Evolutionary conservation across 2,329 filamentous ascomycete genomes (phyloP).

Genomic region (Orbilia ellipsospora): DNA sequence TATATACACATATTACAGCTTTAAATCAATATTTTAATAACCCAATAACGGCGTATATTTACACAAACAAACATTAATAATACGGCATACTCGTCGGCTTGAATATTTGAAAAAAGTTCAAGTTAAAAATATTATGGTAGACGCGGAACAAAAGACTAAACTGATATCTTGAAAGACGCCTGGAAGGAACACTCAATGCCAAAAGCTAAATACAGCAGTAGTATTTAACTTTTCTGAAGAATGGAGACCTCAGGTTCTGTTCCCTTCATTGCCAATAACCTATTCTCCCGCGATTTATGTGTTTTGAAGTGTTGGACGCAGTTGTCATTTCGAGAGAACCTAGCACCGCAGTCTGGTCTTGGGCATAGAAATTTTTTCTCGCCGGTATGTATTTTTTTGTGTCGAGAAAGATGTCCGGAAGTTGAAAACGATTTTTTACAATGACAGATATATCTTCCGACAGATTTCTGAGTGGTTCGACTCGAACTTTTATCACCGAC

Average conservation of each 20-base stretch:
- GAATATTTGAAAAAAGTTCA: too few species aligned
- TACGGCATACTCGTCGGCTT: too few species aligned
- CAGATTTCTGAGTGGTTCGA: slow-evolving; percentile 36
- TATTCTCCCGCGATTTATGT: slow-evolving; percentile 58
- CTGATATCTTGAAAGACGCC: too few species aligned
- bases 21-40: too few species aligned
- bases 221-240: neutral
- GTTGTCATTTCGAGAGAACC: slow-evolving; percentile 59
- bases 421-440: slow-evolving; percentile 86
- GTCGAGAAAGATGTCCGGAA: slow-evolving; percentile 83
- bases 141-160: too few species aligned
- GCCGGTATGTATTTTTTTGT: slow-evolving; percentile 84
- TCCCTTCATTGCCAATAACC: slow-evolving; percentile 58
- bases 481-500: slow-evolving; percentile 17
- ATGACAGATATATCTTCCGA: slow-evolving; percentile 68
- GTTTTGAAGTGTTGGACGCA: slow-evolving; percentile 60
- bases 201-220: too few species aligned
- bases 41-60: too few species aligned
- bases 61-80: too few species aligned
- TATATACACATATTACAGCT: too few species aligned
- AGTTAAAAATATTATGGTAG: too few species aligned
- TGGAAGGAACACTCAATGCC: too few species aligned
- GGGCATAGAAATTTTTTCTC: slow-evolving; percentile 69
- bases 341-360: slow-evolving; percentile 57
- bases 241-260: slow-evolving; percentile 56